These are phyloP conservation scores for Plasmodium sp. DNA, from an alignment of 169 alveolate genomes.

Conservation along the genomic window DNA sequence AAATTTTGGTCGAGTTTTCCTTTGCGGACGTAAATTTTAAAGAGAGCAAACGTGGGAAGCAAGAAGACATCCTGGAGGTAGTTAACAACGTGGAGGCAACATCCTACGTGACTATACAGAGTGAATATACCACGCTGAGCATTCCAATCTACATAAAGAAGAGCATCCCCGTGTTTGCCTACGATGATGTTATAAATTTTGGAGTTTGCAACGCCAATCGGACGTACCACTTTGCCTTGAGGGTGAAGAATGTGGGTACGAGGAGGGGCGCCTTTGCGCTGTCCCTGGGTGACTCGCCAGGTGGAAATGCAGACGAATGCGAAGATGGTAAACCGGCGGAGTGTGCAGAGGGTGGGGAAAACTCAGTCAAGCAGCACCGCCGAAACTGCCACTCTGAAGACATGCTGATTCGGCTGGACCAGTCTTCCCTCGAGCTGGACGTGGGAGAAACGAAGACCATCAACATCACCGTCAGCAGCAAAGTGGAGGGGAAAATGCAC, in stretches of 20 bases:
- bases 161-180: slow-evolving; percentile 28
- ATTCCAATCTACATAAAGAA: slow-evolving; percentile 63
- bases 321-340: background rate
- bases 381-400: background rate
- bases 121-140: slow-evolving; percentile 24
- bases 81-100: slow-evolving; percentile 31
- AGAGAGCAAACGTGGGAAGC: slow-evolving; percentile 6
- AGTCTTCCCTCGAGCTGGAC: slow-evolving; percentile 2
- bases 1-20: slow-evolving; percentile 42
- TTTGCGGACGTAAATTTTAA: slow-evolving; percentile 26
- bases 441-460: slow-evolving; percentile 1
- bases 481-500: slow-evolving; percentile 24
- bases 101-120: slow-evolving; percentile 1
- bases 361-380: background rate
- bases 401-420: slow-evolving; percentile 16
- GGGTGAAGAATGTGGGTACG: slow-evolving; percentile 38
- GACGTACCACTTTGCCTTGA: slow-evolving; percentile 9
- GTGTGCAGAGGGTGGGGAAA: background rate
- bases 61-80: background rate
- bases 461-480: slow-evolving; percentile 26
- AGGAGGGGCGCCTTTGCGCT: slow-evolving; percentile 20
- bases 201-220: slow-evolving; percentile 39
- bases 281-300: background rate
- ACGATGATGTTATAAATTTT: slow-evolving; percentile 18
- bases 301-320: background rate